Evolutionary conservation across 768 basidiomycete species (phyloP).

Genomic region (Suillus variegatus): DNA sequence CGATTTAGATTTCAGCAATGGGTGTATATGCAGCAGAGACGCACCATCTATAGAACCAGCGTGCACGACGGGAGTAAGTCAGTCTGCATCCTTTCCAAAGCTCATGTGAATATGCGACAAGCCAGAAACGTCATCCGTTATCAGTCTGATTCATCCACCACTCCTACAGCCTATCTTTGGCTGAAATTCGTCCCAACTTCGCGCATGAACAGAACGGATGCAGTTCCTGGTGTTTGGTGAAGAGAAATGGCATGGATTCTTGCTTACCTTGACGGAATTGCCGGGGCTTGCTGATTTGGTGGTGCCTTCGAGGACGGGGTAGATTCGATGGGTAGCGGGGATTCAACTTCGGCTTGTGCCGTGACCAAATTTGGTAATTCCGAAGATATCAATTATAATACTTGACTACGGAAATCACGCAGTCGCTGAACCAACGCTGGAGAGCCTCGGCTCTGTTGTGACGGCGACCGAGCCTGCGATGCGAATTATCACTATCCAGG

Average conservation of each 20-base stretch:
- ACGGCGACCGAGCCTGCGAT: neutral
- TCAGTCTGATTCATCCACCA: constrained; percentile 44
- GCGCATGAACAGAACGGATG: constrained; percentile 6
- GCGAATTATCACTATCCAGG: neutral
- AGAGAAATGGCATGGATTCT: constrained; percentile 30
- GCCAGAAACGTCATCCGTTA: constrained; percentile 38
- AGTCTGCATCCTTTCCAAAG: constrained; percentile 17
- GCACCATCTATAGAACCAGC: constrained; percentile 24
- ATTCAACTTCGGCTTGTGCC: constrained; percentile 30
- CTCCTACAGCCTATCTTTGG: constrained; percentile 21
- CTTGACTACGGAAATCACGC: neutral
- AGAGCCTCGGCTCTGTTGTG: neutral
- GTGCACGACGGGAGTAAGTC: constrained; percentile 11
- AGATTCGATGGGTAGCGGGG: constrained; percentile 19
- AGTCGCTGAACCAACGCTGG: neutral
- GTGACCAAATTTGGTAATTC: constrained; percentile 17
- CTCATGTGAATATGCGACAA: constrained; percentile 16
- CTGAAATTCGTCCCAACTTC: constrained; percentile 2
- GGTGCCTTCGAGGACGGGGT: constrained; percentile 16
- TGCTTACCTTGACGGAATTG: constrained; percentile 63
- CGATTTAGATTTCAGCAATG: constrained; percentile 7
- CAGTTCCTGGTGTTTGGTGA: constrained; percentile 14
- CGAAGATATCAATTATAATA: neutral
- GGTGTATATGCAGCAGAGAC: constrained; percentile 12
- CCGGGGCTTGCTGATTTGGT: constrained; percentile 29